A percentile compares a stretch with the other conserved stretches of the same genome.
phyloP scores from a whole-genome alignment of 139 green algal species.

The Micromonas commoda region DNA sequence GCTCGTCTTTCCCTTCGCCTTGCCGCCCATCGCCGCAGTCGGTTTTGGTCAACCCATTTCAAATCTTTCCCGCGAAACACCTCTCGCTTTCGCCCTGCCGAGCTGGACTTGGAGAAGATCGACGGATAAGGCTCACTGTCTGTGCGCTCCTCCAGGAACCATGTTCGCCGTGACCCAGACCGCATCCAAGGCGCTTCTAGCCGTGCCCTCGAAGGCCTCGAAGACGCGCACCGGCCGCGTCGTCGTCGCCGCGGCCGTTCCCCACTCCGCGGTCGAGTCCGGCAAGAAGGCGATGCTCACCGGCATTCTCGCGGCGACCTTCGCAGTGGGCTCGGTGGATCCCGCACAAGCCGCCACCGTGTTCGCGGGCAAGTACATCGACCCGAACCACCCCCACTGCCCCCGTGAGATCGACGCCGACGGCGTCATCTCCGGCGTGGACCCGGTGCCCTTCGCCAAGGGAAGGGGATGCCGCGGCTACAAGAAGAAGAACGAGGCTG shows the following conservation, averaged over 20 bases:
- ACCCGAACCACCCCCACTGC: slow-evolving; percentile 36
- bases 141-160: no score
- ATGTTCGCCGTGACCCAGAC: no score
- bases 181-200: no score
- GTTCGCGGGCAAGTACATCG: slow-evolving; percentile 28
- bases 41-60: neutral
- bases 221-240: neutral
- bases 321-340: no score
- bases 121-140: no score
- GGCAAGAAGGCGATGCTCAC: no score
- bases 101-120: no score
- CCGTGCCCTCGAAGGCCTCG: neutral
- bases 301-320: no score
- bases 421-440: slow-evolving; percentile 10
- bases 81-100: neutral
- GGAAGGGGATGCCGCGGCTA: slow-evolving; percentile 1
- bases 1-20: no score
- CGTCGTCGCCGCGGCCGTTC: neutral
- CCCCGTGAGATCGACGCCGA: slow-evolving; percentile 15
- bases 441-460: slow-evolving; percentile 31
- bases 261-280: no score
- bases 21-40: no score
- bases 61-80: neutral
- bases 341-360: slow-evolving; percentile 2
- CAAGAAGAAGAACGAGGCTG: slow-evolving; percentile 1